Conservation (phyloP, 345 rosid genomes). For the Ceriops decandra region DNA sequence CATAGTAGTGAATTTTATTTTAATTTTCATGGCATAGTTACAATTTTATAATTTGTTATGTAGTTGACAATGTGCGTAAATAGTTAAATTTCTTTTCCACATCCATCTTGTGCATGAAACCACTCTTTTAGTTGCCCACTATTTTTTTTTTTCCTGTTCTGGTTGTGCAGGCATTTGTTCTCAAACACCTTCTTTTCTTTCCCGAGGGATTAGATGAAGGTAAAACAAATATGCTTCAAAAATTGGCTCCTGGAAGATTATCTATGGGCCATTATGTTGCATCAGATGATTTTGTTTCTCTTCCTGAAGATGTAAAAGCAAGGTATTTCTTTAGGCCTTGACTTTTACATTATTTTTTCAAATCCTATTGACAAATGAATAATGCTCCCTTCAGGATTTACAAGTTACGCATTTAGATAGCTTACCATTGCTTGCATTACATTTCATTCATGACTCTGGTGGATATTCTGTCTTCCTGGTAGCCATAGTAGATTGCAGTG, state of each 20-base stretch:
- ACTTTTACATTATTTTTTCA: neutral
- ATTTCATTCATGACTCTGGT: neutral
- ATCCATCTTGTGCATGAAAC: neutral
- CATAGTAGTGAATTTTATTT: too few species aligned
- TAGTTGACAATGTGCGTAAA: too few species aligned
- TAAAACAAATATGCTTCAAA: slow-evolving; percentile 32
- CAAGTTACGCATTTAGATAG: neutral
- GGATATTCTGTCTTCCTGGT: neutral
- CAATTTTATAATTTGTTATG: too few species aligned
- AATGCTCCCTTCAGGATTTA: neutral
- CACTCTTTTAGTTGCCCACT: slow-evolving; percentile 13
- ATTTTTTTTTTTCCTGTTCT: slow-evolving; percentile 14
- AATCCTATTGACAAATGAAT: neutral
- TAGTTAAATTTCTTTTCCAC: too few species aligned
- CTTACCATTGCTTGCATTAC: slow-evolving; percentile 4
- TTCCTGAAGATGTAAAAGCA: slow-evolving; percentile 63
- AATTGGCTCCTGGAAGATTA: slow-evolving; percentile 40
- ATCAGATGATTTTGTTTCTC: slow-evolving; percentile 49
- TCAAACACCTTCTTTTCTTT: slow-evolving; percentile 85
- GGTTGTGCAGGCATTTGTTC: slow-evolving; percentile 84
- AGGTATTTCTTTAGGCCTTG: slow-evolving; percentile 45
- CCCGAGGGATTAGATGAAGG: slow-evolving; percentile 54
- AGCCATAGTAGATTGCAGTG: neutral
- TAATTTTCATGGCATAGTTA: too few species aligned
- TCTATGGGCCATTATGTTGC: slow-evolving; percentile 40